Base-by-base conservation (phyloP, 345 rosid species). In the Populus alba region DNA sequence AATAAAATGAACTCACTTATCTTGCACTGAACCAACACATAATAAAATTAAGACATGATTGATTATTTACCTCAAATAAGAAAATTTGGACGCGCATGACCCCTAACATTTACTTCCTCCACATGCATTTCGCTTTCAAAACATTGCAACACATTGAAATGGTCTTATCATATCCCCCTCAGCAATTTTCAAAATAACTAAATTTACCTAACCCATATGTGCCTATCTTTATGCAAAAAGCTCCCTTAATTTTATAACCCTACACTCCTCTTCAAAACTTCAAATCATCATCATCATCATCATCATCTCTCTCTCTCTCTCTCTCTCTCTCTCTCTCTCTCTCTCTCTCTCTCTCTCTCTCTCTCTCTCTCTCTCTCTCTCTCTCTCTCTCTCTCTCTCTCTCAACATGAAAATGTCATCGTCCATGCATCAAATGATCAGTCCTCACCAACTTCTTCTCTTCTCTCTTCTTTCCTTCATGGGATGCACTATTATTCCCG, bases 111-210 rank as follows among this genome's bases (percentile, higher is more conserved):
- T 75, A 82, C 78, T 59, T 72, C 86, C 33, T 66, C 74, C 90
- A 87, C 88, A 80, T 84, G 88, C 77, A 63, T 63, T 68, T 87
- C 74, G 83, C 72, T 87, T 77, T 82, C 86, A 62, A 11, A 27
- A 43, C 39, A 70, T 43, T 17, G 10, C 73, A 43, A 71, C 71
- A 18, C 47, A 51, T 80, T 79, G 76, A 81, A 79, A 7, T 33
- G 61, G 74, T 83, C 79, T 78, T 78, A 62, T 39, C 75, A 65
- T n/a, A 22, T 66, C 63, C 20, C 71, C 25, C 79, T 37, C 38
- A 45, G 25, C 47, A 38, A 22, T 53, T 66, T 43, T 37, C 31
- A 39, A 72, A 59, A 15, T 49, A 51, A 75, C 66, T 47, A 62
- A 33, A 74, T 41, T 25, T 65, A 74, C 81, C 74, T 70, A 53